phyloP scores from a whole-genome alignment of 2,329 filamentous ascomycete species.

The Drechslerella dactyloides region DNA sequence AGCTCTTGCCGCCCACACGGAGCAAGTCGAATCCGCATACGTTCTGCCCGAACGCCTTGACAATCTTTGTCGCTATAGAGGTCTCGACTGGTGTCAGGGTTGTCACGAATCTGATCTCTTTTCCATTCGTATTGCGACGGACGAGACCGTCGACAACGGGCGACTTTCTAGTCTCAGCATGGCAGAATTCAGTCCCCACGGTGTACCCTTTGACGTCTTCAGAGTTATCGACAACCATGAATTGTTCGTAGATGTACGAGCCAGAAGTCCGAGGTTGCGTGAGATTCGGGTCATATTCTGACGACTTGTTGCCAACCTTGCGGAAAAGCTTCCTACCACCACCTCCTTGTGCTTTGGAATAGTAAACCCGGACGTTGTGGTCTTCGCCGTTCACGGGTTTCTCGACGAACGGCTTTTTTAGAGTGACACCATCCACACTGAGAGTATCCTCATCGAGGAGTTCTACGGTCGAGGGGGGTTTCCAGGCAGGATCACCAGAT shows the following conservation, averaged over 20 bases:
- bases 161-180: conserved; percentile 95
- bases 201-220: conserved; percentile 99
- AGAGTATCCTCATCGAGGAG: conserved; percentile 88
- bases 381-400: conserved; percentile 98
- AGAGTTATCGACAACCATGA: conserved; percentile 93
- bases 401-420: conserved; percentile 95
- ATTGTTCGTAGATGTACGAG: conserved; percentile 97
- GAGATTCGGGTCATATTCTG: conserved; percentile 83
- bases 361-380: conserved; percentile 98
- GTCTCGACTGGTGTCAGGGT: conserved; percentile 79
- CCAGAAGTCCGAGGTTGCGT: conserved; percentile 75
- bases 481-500: conserved; percentile 60
- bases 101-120: conserved; percentile 95
- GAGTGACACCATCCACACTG: conserved; percentile 78
- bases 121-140: conserved; percentile 93
- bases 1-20: conserved; percentile 85
- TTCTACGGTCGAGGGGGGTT: conserved; percentile 71
- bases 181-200: conserved; percentile 88
- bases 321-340: conserved; percentile 91
- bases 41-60: conserved; percentile 86
- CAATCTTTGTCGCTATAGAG: conserved; percentile 86
- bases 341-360: conserved; percentile 82
- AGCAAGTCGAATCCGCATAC: conserved; percentile 96
- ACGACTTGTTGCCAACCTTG: conserved; percentile 99
- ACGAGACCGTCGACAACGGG: conserved; percentile 96